A percentile compares a stretch with the other conserved stretches of the same genome.
phyloP scores from a whole-genome alignment of 2,329 filamentous ascomycete genomes.

The Sclerotiophoma versabilis region DNA sequence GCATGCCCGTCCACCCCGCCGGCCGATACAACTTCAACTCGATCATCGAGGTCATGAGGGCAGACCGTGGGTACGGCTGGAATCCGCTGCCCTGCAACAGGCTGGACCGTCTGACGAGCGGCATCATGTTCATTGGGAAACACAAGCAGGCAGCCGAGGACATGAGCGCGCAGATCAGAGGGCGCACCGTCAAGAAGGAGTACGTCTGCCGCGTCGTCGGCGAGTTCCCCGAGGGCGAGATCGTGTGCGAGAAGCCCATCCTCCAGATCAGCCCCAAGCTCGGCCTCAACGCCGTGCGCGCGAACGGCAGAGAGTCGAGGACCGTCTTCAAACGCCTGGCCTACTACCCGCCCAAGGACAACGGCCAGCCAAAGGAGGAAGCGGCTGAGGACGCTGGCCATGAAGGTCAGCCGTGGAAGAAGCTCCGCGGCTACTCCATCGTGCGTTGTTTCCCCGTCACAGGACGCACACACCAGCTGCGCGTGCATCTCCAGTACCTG shows the following conservation, averaged over 20 bases:
- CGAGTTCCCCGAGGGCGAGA: conserved; percentile 87
- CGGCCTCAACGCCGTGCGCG: conserved; percentile 90
- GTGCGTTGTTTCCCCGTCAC: conserved; percentile 94
- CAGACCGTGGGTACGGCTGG: conserved; percentile 68
- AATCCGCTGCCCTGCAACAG: conserved; percentile 82
- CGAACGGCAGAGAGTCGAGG: conserved; percentile 85
- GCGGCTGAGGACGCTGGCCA: conserved; percentile 26
- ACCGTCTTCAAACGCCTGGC: conserved; percentile 92
- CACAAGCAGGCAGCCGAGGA: conserved; percentile 78
- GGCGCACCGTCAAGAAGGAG: conserved; percentile 88
- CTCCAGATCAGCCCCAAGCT: conserved; percentile 94
- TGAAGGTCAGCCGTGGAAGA: conserved; percentile 58
- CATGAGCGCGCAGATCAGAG: conserved; percentile 77
- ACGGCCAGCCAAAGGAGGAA: conserved; percentile 20
- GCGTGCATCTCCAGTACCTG: conserved; percentile 92
- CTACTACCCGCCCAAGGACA: conserved; percentile 75
- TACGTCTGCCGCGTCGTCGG: conserved; percentile 92
- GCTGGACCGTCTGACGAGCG: conserved; percentile 91
- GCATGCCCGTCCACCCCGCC: conserved; percentile 92
- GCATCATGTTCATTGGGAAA: conserved; percentile 98
- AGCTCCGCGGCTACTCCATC: conserved; percentile 82
- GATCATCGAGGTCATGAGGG: conserved; percentile 89
- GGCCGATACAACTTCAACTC: conserved; percentile 97
- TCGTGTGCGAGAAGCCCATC: conserved; percentile 93
- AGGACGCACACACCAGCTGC: conserved; percentile 91